Evolutionary conservation across 2,329 filamentous ascomycete species (phyloP), one percentile per base, ranked within the genome.

Genomic region (Claviceps monticola): DNA sequence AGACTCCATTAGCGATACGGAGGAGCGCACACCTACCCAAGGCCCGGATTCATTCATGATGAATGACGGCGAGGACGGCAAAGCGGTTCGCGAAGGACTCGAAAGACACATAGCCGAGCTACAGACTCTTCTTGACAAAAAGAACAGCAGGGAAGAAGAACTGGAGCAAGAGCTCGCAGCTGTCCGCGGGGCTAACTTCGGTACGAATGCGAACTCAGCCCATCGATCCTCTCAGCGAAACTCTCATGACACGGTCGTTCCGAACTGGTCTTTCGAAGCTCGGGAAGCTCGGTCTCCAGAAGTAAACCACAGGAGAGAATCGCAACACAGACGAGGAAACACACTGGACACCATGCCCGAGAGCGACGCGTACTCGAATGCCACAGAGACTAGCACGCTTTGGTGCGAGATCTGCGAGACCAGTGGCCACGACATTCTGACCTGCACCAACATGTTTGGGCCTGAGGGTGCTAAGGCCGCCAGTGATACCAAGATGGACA

Each of bases 381-480:
- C 80, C 21, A 87, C 84, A 41, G 86, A 89, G 63, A 82, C 76
- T 60, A 86, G 81, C 64, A 79, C 76, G 16, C 76, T 90, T 56
- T 95, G 87, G 86, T 97, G 91, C 68, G 93, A 97, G 69, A 93
- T 97, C 56, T 97, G 91, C 70, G 90, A 96, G 71, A 87, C 86
- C 37, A 78, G 80, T 46, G 90, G 91, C 16, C 91, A 97, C 63
- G 91, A 97, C 61, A 95, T 97, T 55, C 74, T 97, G 52, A 94
- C 87, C 21, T 97, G 91, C 74, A 89, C 86, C 50, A 91, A 88
- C 66, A 93, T 95, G 83, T 91, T 87, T 66, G 82, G 76, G 2
- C 64, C 71, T 7, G 71, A 71, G 26, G 64, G 66, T 37, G 58
- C 58, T 49, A 68, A 69, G 59, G 58, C 58, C 54, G 60, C 62